Evolutionary conservation across 2,329 filamentous ascomycete species (phyloP).

Genomic region (Trichoderma arundinaceum): DNA sequence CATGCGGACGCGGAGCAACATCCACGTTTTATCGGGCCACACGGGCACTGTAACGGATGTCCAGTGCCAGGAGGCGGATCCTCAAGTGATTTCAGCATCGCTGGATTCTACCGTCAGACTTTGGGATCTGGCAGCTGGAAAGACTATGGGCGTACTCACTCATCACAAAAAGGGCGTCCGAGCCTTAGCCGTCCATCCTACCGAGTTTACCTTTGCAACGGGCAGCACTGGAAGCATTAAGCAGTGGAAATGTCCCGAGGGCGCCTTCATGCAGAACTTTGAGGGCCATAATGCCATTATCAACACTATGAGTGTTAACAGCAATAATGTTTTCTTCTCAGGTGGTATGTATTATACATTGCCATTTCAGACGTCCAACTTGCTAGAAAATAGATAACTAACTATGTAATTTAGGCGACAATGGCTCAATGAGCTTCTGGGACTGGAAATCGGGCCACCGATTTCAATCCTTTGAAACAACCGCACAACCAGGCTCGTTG

Average conservation of each 20-base stretch:
- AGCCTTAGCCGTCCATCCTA: constrained; percentile 80
- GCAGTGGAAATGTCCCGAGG: constrained; percentile 98
- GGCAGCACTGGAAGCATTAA: constrained; percentile 94
- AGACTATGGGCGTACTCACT: constrained; percentile 93
- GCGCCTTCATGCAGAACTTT: constrained; percentile 99
- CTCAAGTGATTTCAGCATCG: constrained; percentile 92
- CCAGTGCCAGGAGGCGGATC: constrained; percentile 93
- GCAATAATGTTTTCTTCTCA: constrained; percentile 93
- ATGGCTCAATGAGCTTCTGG: constrained; percentile 97
- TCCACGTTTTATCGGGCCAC: constrained; percentile 91
- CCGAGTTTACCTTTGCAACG: constrained; percentile 94
- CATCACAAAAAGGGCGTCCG: constrained; percentile 99
- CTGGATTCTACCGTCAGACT: constrained; percentile 89
- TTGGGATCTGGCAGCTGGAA: constrained; percentile 95
- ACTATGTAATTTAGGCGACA: constrained; percentile 63
- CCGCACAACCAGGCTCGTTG: constrained; percentile 89
- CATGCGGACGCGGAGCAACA: constrained; percentile 94
- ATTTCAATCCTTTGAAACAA: constrained; percentile 88
- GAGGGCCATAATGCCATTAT: constrained; percentile 96
- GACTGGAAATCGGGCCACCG: constrained; percentile 97
- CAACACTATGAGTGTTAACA: constrained; percentile 90
- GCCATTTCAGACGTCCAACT: not conserved
- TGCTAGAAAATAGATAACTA: not conserved
- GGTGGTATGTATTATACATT: constrained; percentile 58
- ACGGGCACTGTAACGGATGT: constrained; percentile 88